Evolutionary conservation across 2,329 filamentous ascomycete genomes (phyloP), one percentile per base, ranked within the genome.

Genomic region (Botryosphaeria agaves): DNA sequence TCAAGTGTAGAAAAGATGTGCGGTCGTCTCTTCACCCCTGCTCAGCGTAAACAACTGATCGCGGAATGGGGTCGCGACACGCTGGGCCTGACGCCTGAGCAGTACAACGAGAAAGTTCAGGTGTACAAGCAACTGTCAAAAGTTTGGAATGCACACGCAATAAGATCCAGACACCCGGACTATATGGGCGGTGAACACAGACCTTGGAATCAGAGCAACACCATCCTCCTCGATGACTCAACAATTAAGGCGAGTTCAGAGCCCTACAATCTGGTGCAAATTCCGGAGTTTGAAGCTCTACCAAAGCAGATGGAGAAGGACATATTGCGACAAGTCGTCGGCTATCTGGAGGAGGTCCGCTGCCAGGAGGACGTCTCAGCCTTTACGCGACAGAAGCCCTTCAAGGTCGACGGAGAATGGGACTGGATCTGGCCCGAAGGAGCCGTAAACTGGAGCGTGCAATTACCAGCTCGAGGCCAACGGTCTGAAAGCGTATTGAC

Each of bases 221-320:
- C 89, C 0, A 66, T 95, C 5, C 62, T 98, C 16, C 72, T 95
- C 23, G 89, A 98, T 42, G 89, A 95, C 54, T 81, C 76, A 18
- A 43, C 55, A 1, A 66, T 85, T 44, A 98, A 95, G 59, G 85
- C 76, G 1, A 64, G 70, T 16, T 76, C 68, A 32, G 82, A 98
- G 51, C 89, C 89, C 1, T 69, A 71, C 55, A 95, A 95, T 43
- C 64, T 89, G 14, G 55, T 95, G 7, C 61, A 74, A 39, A 66
- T 95, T 14, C 80, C 84, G 1, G 83, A 91, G 52, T 94, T 89
- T 46, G 49, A 52, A 2, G 69, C 64, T 3, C 39, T 8, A 35
- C 61, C 49, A 18, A 48, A 57, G 3, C 47, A 56, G 29, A 42
- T 55, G 35, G 43, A 54, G 21, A 45, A 50, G 3, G 54, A 57